A percentile compares a stretch with the other conserved stretches of the same genome.
Evolutionary conservation across 2,329 filamentous ascomycete species (phyloP).

Genomic region (Metarhizium robertsii): DNA sequence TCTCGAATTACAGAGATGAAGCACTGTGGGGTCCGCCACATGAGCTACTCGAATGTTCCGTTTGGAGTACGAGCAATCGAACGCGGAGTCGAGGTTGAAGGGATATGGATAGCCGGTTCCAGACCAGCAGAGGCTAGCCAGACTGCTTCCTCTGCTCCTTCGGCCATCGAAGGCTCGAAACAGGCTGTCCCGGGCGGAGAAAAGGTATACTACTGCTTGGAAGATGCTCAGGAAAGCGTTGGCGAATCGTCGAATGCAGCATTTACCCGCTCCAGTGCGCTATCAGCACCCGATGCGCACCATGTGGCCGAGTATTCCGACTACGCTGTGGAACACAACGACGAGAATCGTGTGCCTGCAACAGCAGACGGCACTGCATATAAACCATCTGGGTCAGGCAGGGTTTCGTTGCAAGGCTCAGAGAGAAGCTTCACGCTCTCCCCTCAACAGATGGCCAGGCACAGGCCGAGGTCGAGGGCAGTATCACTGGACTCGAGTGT

Average conservation of each 20-base stretch:
- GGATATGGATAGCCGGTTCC: conserved; percentile 64
- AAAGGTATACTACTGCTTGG: background rate
- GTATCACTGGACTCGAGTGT: background rate
- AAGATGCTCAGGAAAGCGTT: background rate
- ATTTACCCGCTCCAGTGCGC: background rate
- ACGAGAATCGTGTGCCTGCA: background rate
- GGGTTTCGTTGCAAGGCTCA: background rate
- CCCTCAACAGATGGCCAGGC: background rate
- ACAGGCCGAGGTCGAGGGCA: background rate
- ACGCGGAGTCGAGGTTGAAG: conserved; percentile 73
- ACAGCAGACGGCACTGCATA: background rate
- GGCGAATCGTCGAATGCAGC: background rate
- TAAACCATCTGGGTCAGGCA: background rate
- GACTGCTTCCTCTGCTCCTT: conserved; percentile 14
- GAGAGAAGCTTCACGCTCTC: background rate
- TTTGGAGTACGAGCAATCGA: conserved; percentile 84
- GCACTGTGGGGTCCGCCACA: conserved; percentile 38
- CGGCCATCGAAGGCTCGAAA: conserved; percentile 6
- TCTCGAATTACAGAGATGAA: conserved; percentile 43
- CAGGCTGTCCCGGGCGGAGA: background rate
- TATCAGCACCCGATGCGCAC: background rate
- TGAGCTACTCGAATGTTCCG: conserved; percentile 52
- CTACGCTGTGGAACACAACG: background rate
- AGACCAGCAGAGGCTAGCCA: conserved; percentile 26
- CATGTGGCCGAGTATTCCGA: background rate